phyloP scores from a whole-genome alignment of 768 basidiomycete species.

The Imleria badia region DNA sequence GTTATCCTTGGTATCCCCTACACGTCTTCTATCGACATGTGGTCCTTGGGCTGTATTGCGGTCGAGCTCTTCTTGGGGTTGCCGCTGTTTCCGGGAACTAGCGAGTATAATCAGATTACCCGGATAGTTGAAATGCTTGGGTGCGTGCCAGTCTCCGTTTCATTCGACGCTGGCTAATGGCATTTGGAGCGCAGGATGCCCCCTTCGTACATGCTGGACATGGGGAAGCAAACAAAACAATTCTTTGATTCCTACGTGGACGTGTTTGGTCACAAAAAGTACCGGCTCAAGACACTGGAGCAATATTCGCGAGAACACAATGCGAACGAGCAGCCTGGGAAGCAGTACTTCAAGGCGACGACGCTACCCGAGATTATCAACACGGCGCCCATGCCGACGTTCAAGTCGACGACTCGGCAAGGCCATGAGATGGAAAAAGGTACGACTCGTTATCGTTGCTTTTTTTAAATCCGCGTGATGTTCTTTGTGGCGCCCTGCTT shows the following conservation, averaged over 20 bases:
- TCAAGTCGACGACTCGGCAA: constrained; percentile 71
- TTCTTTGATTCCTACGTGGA: constrained; percentile 88
- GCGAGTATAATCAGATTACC: constrained; percentile 98
- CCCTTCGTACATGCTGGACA: constrained; percentile 90
- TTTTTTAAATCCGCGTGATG: not conserved
- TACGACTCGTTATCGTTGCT: constrained; percentile 30
- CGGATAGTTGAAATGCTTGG: constrained; percentile 98
- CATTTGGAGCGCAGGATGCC: constrained; percentile 59
- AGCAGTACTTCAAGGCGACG: constrained; percentile 97
- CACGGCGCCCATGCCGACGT: constrained; percentile 87
- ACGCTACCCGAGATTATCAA: constrained; percentile 95
- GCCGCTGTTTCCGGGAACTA: constrained; percentile 96
- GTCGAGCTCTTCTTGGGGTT: constrained; percentile 97
- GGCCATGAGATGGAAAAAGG: constrained; percentile 89
- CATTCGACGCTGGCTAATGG: not conserved
- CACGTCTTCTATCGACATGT: constrained; percentile 97
- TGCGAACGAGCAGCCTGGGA: constrained; percentile 95
- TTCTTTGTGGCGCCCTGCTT: not conserved
- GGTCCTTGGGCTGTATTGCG: constrained; percentile 98
- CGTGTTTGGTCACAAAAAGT: constrained; percentile 76
- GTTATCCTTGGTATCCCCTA: constrained; percentile 94
- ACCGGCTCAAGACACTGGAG: constrained; percentile 85
- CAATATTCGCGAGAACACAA: constrained; percentile 96
- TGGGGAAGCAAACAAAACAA: constrained; percentile 91
- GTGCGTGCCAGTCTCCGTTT: constrained; percentile 45